Evolutionary conservation across 106 monocot species (phyloP).

Genomic region (Allium fistulosum): DNA sequence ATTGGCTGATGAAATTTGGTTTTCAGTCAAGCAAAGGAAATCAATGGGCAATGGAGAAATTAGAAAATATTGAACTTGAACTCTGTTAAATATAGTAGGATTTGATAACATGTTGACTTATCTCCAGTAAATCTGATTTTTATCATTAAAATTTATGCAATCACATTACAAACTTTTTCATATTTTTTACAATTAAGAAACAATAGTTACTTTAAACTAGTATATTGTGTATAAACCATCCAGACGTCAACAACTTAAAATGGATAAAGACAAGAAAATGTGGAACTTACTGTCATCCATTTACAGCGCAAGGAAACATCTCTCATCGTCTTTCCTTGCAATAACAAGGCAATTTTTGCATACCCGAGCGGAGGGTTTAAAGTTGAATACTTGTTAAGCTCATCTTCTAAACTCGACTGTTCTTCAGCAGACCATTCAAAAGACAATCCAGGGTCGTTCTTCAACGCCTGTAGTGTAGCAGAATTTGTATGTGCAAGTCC

Average conservation of each 20-base stretch:
- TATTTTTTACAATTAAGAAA: background rate
- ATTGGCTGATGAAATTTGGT: too few species aligned
- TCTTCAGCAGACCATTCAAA: constrained; percentile 36
- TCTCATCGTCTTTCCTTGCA: constrained; percentile 75
- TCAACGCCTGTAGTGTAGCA: constrained; percentile 26
- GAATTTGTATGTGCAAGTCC: constrained; percentile 7
- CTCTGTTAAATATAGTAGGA: too few species aligned
- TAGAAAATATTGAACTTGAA: too few species aligned
- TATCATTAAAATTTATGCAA: too few species aligned
- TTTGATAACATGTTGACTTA: too few species aligned
- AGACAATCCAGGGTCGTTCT: constrained; percentile 33
- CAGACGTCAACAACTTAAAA: too few species aligned
- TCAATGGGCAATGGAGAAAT: too few species aligned
- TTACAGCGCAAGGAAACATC: constrained; percentile 78
- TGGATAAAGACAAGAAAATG: background rate
- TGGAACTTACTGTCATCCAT: constrained; percentile 76
- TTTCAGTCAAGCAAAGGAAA: too few species aligned
- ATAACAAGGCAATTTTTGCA: constrained; percentile 68
- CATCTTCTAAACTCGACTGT: constrained; percentile 35
- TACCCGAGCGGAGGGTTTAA: constrained; percentile 54
- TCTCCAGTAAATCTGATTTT: too few species aligned
- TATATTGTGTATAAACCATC: too few species aligned
- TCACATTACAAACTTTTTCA: background rate
- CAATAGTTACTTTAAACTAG: too few species aligned
- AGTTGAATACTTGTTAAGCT: constrained; percentile 50